Evolutionary conservation across 345 rosid species (phyloP).

Genomic region (Melaleuca quinquenervia): DNA sequence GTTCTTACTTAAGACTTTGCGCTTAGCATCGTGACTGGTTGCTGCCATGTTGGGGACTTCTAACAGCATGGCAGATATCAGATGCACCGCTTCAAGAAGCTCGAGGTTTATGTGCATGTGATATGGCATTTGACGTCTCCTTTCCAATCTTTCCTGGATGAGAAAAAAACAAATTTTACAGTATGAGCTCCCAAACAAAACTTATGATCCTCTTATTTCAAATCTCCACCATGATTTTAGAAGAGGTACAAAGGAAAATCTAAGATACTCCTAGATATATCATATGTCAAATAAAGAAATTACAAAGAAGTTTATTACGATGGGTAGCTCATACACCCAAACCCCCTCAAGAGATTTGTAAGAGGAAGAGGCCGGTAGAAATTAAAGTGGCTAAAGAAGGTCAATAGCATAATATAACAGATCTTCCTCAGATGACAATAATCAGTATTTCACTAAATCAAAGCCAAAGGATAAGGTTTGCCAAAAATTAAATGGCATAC

Average conservation of each 20-base stretch:
- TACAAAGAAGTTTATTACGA: neutral
- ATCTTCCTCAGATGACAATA: neutral
- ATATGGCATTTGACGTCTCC: slow-evolving; percentile 94
- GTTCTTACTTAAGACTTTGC: slow-evolving; percentile 71
- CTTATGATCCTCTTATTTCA: neutral
- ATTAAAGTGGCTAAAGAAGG: neutral
- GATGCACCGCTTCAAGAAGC: slow-evolving; percentile 83
- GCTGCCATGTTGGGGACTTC: slow-evolving; percentile 97
- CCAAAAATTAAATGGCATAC: neutral
- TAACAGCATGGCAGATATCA: slow-evolving; percentile 82
- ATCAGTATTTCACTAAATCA: neutral
- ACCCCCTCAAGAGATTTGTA: neutral
- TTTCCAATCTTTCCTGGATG: slow-evolving; percentile 74
- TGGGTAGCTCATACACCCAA: neutral
- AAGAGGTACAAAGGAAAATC: neutral
- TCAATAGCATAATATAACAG: neutral
- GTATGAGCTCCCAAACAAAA: neutral
- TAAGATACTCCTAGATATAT: neutral
- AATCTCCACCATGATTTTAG: neutral
- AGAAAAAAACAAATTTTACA: neutral
- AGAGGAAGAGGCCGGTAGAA: neutral
- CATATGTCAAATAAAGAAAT: neutral
- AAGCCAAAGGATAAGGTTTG: neutral
- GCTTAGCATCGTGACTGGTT: slow-evolving; percentile 43
- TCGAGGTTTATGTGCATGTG: slow-evolving; percentile 98